Conservation (phyloP, 1,284 basidiomycete genomes). For the Bjerkandera adusta region DNA sequence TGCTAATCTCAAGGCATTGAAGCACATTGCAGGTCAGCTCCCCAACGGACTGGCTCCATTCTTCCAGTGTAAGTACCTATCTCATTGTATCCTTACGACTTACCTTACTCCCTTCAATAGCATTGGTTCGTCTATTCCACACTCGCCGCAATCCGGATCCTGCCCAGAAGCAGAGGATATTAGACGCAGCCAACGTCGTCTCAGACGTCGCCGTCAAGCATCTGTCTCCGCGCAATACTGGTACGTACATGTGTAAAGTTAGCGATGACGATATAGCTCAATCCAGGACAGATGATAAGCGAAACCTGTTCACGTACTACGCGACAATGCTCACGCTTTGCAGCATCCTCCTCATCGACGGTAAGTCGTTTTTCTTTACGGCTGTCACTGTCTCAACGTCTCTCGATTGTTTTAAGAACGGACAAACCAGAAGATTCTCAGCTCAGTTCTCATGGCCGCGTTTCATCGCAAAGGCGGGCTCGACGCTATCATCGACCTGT, state of each 20-base stretch:
- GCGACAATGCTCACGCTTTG: slow-evolving; percentile 79
- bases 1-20: slow-evolving; percentile 75
- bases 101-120: slow-evolving; percentile 37
- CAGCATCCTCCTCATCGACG: slow-evolving; percentile 80
- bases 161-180: slow-evolving; percentile 77
- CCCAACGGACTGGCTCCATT: slow-evolving; percentile 81
- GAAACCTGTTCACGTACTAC: slow-evolving; percentile 61
- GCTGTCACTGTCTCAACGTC: background rate
- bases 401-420: slow-evolving; percentile 52
- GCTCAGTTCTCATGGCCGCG: slow-evolving; percentile 79
- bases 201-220: slow-evolving; percentile 76
- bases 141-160: slow-evolving; percentile 78
- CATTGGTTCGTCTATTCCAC: slow-evolving; percentile 86
- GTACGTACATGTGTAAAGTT: slow-evolving; percentile 35
- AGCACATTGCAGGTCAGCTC: slow-evolving; percentile 79
- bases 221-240: slow-evolving; percentile 54
- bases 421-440: slow-evolving; percentile 68
- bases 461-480: slow-evolving; percentile 78
- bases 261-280: slow-evolving; percentile 9
- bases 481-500: slow-evolving; percentile 63
- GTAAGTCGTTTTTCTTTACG: slow-evolving; percentile 41
- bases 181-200: slow-evolving; percentile 65
- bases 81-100: background rate
- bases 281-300: slow-evolving; percentile 44
- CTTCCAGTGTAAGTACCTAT: slow-evolving; percentile 72